Evolutionary conservation across 164 flowering plant genomes (phyloP).

Genomic region (Pachysandra terminalis): DNA sequence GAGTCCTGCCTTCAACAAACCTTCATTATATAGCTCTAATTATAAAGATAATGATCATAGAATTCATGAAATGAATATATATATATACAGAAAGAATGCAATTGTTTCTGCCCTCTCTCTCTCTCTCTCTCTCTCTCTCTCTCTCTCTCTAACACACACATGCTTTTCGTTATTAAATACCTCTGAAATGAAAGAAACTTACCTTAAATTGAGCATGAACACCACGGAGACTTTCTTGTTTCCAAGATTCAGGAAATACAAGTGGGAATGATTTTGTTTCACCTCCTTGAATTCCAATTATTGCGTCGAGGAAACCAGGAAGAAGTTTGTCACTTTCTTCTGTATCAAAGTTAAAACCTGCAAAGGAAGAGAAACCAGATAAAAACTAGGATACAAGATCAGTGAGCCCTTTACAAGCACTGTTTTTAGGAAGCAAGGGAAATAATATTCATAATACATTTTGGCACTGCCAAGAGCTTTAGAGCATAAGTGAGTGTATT

Average conservation of each 20-base stretch:
- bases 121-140: background rate
- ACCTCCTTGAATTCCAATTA: conserved; percentile 68
- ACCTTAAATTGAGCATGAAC: conserved; percentile 79
- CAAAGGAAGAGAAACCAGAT: background rate
- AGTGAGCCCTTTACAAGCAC: background rate
- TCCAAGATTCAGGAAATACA: conserved; percentile 84
- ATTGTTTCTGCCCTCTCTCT: background rate
- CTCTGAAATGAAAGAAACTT: conserved; percentile 27
- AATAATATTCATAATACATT: background rate
- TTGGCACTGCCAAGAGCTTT: background rate
- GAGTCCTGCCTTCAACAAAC: background rate
- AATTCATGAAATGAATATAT: background rate
- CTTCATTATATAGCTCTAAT: background rate
- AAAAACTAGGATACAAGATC: background rate
- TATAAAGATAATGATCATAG: background rate
- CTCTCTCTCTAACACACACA: background rate
- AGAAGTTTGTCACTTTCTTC: conserved; percentile 78
- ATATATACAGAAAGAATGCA: background rate
- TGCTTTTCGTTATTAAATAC: too few species aligned
- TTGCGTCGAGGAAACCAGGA: conserved; percentile 80
- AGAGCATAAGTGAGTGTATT: background rate
- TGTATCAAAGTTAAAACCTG: conserved; percentile 89
- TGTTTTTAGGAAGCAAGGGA: background rate
- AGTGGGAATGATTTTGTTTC: conserved; percentile 85
- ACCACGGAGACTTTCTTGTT: conserved; percentile 82